phyloP scores from a whole-genome alignment of 2,329 filamentous ascomycete genomes.

The Neonectria magnoliae region DNA sequence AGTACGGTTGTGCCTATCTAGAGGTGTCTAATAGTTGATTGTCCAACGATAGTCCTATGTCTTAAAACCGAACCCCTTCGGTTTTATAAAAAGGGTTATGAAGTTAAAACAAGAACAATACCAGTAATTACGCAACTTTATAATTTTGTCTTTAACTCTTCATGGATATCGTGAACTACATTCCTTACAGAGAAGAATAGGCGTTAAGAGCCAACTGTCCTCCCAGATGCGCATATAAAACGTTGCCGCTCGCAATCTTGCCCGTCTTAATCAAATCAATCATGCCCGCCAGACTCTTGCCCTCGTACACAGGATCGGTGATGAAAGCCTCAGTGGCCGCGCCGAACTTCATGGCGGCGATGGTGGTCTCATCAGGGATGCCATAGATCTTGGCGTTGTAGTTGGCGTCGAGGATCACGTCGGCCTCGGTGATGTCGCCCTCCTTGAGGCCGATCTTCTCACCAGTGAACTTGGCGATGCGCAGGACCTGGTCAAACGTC shows the following conservation, averaged over 20 bases:
- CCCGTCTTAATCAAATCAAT: conserved; percentile 72
- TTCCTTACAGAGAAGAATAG: conserved; percentile 57
- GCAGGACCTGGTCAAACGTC: conserved; percentile 72
- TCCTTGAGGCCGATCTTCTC: conserved; percentile 69
- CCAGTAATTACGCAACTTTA: background rate
- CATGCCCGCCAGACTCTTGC: conserved; percentile 78
- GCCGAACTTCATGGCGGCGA: conserved; percentile 74
- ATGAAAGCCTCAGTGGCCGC: conserved; percentile 77
- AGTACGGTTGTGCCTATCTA: too few species aligned
- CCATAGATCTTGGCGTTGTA: conserved; percentile 77
- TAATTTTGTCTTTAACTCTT: conserved; percentile 18
- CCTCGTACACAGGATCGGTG: conserved; percentile 80
- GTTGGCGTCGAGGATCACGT: conserved; percentile 68
- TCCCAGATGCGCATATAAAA: conserved; percentile 77
- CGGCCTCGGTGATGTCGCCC: conserved; percentile 68
- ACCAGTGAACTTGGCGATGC: conserved; percentile 73
- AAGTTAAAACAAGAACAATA: conserved; percentile 24
- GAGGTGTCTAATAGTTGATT: background rate
- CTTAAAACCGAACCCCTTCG: conserved; percentile 27
- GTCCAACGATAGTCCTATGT: conserved; percentile 21
- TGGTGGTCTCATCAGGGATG: conserved; percentile 71
- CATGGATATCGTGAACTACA: conserved; percentile 10
- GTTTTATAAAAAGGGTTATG: conserved; percentile 32
- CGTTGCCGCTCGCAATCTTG: conserved; percentile 70
- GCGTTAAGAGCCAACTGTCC: conserved; percentile 77